Conservation (phyloP, 192 early-diverging fungal genomes). For the Entomortierella parvispora region DNA sequence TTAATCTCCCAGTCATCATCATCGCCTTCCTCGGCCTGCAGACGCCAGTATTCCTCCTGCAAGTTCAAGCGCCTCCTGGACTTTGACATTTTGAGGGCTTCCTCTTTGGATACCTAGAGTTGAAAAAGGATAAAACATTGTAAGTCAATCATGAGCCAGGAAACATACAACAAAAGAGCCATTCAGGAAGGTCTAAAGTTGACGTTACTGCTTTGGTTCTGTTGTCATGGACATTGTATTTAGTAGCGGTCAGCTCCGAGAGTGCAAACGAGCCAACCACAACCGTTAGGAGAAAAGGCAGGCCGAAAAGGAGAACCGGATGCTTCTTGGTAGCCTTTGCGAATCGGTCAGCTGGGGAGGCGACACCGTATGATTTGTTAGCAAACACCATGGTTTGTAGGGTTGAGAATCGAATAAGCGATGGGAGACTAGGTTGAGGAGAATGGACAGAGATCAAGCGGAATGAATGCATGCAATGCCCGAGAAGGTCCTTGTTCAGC, state of each 20-base stretch:
- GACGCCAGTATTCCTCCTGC: conserved; percentile 78
- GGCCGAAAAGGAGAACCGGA: conserved; percentile 75
- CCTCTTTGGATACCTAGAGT: conserved; percentile 62
- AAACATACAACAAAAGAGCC: neutral
- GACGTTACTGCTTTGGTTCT: conserved; percentile 57
- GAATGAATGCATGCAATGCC: no score
- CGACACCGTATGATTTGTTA: conserved; percentile 43
- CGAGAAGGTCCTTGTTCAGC: no score
- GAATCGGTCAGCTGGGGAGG: conserved; percentile 25
- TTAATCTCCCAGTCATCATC: conserved; percentile 52
- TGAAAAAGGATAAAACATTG: neutral
- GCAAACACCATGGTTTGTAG: conserved; percentile 27
- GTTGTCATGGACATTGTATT: conserved; percentile 79
- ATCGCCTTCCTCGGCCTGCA: conserved; percentile 44
- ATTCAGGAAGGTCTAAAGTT: neutral
- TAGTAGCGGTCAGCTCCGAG: conserved; percentile 75
- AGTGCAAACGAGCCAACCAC: conserved; percentile 79
- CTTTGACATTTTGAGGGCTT: conserved; percentile 61
- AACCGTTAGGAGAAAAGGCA: conserved; percentile 75
- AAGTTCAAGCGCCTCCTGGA: conserved; percentile 68
- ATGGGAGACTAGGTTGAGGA: neutral
- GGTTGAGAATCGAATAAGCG: neutral
- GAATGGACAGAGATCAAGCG: neutral
- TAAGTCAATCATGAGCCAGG: neutral
- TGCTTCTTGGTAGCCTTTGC: conserved; percentile 24